phyloP scores from a whole-genome alignment of 257 asterid species.

The Solanum chiquidenum region DNA sequence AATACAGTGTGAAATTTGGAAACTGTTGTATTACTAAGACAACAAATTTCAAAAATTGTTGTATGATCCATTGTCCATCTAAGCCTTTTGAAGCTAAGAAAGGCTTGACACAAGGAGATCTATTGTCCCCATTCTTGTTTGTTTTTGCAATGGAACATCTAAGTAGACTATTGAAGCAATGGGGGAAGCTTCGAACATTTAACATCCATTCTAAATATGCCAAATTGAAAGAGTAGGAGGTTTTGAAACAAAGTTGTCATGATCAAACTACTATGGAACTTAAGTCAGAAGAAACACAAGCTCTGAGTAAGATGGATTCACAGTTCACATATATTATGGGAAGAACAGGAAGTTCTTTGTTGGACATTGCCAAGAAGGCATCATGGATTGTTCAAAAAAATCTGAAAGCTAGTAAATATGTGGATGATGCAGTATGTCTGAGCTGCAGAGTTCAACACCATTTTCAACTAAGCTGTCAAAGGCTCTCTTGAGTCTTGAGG shows the following conservation, averaged over 20 bases:
- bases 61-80: too few species aligned
- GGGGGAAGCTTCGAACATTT: not conserved
- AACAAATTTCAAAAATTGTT: too few species aligned
- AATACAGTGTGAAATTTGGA: not conserved
- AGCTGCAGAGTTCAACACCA: not conserved
- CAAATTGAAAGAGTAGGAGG: not conserved
- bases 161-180: not conserved
- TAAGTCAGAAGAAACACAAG: not conserved
- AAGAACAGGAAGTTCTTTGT: not conserved
- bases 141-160: not conserved
- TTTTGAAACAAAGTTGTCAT: not conserved
- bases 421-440: not conserved
- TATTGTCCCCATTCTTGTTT: not conserved
- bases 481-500: not conserved
- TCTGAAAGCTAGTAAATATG: not conserved
- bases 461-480: not conserved
- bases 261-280: not conserved
- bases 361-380: not conserved
- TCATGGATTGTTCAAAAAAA: not conserved
- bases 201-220: not conserved
- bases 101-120: not conserved
- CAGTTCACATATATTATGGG: not conserved
- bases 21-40: not conserved
- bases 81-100: not conserved
- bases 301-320: not conserved